Conservation (phyloP, 192 early-diverging fungal species). For the Pilaira anomala region DNA sequence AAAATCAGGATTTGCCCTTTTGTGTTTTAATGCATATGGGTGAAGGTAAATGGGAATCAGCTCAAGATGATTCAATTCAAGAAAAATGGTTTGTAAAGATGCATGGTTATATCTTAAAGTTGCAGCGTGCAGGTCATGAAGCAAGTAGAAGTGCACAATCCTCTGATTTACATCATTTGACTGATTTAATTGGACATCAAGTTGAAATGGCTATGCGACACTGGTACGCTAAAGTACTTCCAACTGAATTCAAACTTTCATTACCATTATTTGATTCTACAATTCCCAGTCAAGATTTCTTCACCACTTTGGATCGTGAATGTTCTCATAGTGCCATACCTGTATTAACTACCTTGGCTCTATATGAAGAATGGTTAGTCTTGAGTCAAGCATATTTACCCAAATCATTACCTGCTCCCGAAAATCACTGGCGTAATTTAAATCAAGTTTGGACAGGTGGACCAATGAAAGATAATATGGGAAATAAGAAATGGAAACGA, state of each 20-base stretch:
- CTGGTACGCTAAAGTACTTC: conserved; percentile 11
- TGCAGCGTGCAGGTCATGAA: background rate
- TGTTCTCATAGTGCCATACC: conserved; percentile 7
- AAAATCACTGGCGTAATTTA: background rate
- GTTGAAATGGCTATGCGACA: conserved; percentile 12
- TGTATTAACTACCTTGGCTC: conserved; percentile 3
- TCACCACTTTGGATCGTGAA: conserved; percentile 5
- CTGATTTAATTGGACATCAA: conserved; percentile 4
- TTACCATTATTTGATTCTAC: conserved; percentile 9
- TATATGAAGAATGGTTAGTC: conserved; percentile 12
- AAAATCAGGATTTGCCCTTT: background rate
- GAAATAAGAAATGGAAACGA: background rate
- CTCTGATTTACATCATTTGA: conserved; percentile 1
- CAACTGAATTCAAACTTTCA: background rate
- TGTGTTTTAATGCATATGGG: background rate
- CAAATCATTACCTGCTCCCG: background rate
- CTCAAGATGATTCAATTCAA: conserved; percentile 4
- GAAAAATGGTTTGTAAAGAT: conserved; percentile 1
- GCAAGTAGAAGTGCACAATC: background rate
- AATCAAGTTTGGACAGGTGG: background rate
- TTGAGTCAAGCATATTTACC: conserved; percentile 12
- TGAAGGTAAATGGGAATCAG: background rate
- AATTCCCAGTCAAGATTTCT: background rate
- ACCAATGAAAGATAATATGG: background rate
- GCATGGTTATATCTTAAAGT: conserved; percentile 2